A percentile compares a stretch with the other conserved stretches of the same genome.
phyloP scores from a whole-genome alignment of 2,329 filamentous ascomycete genomes.

The Diaporthe batatas region DNA sequence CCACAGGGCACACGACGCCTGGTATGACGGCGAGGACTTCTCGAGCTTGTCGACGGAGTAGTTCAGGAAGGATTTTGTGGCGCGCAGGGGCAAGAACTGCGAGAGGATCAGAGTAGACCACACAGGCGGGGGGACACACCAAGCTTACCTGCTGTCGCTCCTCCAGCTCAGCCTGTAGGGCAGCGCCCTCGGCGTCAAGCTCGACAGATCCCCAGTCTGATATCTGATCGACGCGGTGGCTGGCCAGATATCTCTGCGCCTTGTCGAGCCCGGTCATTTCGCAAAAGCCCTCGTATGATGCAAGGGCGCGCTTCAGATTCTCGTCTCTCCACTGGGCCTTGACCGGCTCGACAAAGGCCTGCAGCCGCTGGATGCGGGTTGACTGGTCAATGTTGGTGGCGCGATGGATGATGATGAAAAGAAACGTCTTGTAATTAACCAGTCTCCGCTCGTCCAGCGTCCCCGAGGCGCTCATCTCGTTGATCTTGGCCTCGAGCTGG shows the following conservation, averaged over 20 bases:
- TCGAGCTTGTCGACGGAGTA: slow-evolving; percentile 92
- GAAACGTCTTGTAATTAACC: slow-evolving; percentile 87
- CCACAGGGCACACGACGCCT: slow-evolving; percentile 86
- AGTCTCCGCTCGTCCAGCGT: slow-evolving; percentile 84
- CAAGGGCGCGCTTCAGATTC: slow-evolving; percentile 76
- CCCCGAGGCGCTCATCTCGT: slow-evolving; percentile 80
- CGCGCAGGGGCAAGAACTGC: slow-evolving; percentile 80
- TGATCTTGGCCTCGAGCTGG: slow-evolving; percentile 85
- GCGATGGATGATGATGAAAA: slow-evolving; percentile 96
- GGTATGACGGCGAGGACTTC: slow-evolving; percentile 78
- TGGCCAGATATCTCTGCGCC: slow-evolving; percentile 83
- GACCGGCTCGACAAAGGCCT: slow-evolving; percentile 85
- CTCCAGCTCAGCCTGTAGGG: slow-evolving; percentile 83
- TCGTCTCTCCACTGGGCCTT: slow-evolving; percentile 83
- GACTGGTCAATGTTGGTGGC: slow-evolving; percentile 79
- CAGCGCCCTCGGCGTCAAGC: slow-evolving; percentile 83
- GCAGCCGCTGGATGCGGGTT: slow-evolving; percentile 78
- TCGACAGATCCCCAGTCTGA: slow-evolving; percentile 85
- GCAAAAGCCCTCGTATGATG: slow-evolving; percentile 84
- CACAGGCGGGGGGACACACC: no score
- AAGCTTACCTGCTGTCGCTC: slow-evolving; percentile 74
- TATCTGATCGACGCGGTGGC: slow-evolving; percentile 79
- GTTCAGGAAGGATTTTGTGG: slow-evolving; percentile 92
- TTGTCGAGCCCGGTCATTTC: slow-evolving; percentile 82
- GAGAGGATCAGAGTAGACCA: not conserved